Base-by-base conservation (phyloP, 352 stramenopile genomes). In the Globisporangium okanoganense region DNA sequence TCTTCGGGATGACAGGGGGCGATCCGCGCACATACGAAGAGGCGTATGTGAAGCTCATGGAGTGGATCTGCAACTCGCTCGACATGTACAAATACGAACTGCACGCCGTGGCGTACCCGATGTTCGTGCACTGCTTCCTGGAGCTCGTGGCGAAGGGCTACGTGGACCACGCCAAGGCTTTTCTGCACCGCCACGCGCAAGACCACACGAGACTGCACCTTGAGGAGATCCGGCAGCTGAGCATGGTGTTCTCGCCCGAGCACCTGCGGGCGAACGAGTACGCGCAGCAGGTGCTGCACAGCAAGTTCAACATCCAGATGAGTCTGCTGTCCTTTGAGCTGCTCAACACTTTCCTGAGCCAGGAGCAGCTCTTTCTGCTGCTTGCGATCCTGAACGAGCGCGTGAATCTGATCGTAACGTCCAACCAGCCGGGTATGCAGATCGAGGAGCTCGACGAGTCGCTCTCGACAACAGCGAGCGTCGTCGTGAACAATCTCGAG, bases 21-120 rank as follows among this genome's bases (percentile, higher is more conserved):
- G 72, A 92, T 48, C 78, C 82, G 5, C 60, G 61, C 24, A 68
- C 71, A 24, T 94, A 90, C 61, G 71, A 81, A n/a, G 76, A 88
- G 6, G 79, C 81, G 57, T 94, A 93, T 64, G 57, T 58, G 18
- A 75, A 79, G 62, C 69, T 94, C n/a, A 49, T 90, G 41, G 78
- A 89, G 43, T 94, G 85, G 85, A 87, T 94, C 50, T 86, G 78
- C 68, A 92, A 92, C 64, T 88, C 85, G 62, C 67, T 94, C 13
- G 85, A 94, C 55, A 89, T 92, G 82, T 92, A 92, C 67, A 89
- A 89, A 56, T 88, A 83, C 65, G 85, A 94, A 64, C 67, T 94
- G 47, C 83, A 94, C 58, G 79, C 76, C 0, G 75, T 94, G 44
- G 70, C 79, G 33, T 94, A 89, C 35, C 85, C 85, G 36, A 64